phyloP scores from a whole-genome alignment of 148 eudicot species.

The Bassia scoparia region DNA sequence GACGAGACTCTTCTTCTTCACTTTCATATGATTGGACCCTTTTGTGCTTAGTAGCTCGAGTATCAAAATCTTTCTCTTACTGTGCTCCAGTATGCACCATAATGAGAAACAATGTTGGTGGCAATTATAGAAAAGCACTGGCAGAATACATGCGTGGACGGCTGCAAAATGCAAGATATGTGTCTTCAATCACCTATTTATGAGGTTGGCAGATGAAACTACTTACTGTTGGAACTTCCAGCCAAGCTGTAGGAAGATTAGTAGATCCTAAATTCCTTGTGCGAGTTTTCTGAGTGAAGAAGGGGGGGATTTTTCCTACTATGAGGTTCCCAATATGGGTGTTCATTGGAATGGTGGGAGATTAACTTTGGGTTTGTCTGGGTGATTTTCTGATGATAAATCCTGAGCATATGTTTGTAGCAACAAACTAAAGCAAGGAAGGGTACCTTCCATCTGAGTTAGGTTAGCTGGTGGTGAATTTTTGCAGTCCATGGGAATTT shows the following conservation, averaged over 20 bases:
- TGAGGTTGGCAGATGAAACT: conserved; percentile 45
- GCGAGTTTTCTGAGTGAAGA: conserved; percentile 35
- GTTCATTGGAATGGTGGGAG: conserved; percentile 51
- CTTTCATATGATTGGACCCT: conserved; percentile 41
- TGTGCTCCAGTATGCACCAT: conserved; percentile 56
- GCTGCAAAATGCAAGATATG: conserved; percentile 42
- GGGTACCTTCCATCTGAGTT: conserved; percentile 6
- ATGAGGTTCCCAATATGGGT: conserved; percentile 67
- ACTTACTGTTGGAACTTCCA: conserved; percentile 41
- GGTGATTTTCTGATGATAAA: not conserved
- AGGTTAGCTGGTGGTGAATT: not conserved
- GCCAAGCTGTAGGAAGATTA: conserved; percentile 47
- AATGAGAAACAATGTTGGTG: conserved; percentile 44
- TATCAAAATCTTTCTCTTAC: conserved; percentile 42
- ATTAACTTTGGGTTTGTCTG: not conserved
- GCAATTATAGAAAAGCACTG: conserved; percentile 46
- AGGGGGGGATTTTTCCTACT: conserved; percentile 42
- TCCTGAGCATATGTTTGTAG: conserved; percentile 5
- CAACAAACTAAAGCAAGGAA: conserved; percentile 9
- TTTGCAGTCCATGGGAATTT: not conserved
- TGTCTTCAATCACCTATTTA: conserved; percentile 41
- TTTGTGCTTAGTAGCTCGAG: conserved; percentile 45
- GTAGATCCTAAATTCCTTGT: conserved; percentile 40
- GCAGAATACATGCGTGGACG: conserved; percentile 45
- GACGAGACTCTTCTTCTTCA: conserved; percentile 42